Evolutionary conservation across 768 basidiomycete genomes (phyloP), one percentile per base, ranked within the genome.

Genomic region (Kwoniella europaea): DNA sequence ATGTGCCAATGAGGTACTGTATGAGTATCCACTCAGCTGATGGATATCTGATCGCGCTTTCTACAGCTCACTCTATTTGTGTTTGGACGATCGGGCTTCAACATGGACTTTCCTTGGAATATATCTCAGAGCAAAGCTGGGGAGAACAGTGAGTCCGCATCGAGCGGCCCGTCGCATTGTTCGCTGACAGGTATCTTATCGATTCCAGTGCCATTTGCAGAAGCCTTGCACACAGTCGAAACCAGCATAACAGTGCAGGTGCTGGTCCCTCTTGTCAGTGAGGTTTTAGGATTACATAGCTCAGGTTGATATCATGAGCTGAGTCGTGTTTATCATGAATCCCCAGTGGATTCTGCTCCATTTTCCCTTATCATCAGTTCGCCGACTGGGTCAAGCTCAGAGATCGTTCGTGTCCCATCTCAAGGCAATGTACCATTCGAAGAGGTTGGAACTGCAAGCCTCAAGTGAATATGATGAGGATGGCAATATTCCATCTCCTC

Each of bases 201-300:
- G 1, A 35, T 6, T 18, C 12, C 44, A 74, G 75, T 76, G 50
- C 64, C 73, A 4, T 69, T 76, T 58, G 57, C 22, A 18, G 75
- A 76, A 54, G 67, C 75, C 15, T 29, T 76, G 7, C 46, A 69
- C 10, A 35, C 60, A 22, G 69, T 74, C 18, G 71, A 72, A n/a
- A 44, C 52, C 15, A 66, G 55, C 65, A 55, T 76, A 52, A 68
- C 68, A 15, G 35, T 62, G 1, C 70, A 74, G 53, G 55, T 73
- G 3, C 42, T 73, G 12, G 29, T 71, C 13, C 74, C 74, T 15
- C 55, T 27, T 22, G 56, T 58, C n/a, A 27, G 66, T 52, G 1
- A 1, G 7, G 7, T 4, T 35, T 9, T 35, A 35, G 3, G 1
- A 35, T 35, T 4, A 35, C 35, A 5, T 35, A 0, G 6, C 6